Percentiles rank a stretch among this genome's conserved stretches.
Evolutionary conservation across 2,329 filamentous ascomycete species (phyloP).

Genomic region (Microcyclospora tardicrescens): DNA sequence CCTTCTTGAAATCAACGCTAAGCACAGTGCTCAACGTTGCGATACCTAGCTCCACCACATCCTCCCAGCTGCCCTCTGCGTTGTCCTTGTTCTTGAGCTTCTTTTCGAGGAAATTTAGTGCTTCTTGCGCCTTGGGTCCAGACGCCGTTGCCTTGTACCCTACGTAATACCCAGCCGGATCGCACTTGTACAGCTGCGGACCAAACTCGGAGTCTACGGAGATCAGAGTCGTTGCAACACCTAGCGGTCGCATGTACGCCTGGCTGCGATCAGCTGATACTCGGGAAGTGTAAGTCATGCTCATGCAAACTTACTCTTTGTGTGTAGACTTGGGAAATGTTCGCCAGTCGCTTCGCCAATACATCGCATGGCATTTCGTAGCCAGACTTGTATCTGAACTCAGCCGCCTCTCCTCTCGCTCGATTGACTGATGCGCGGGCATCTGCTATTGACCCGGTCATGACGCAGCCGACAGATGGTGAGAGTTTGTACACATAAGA

Average conservation of each 20-base stretch:
- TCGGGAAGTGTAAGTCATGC: conserved; percentile 1
- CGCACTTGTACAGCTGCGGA: conserved; percentile 94
- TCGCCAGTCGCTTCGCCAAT: conserved; percentile 88
- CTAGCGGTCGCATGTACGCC: conserved; percentile 97
- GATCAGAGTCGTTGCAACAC: conserved; percentile 89
- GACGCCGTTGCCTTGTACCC: conserved; percentile 98
- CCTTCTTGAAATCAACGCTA: conserved; percentile 99
- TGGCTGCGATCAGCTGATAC: conserved; percentile 27
- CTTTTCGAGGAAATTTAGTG: conserved; percentile 96
- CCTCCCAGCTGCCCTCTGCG: conserved; percentile 87
- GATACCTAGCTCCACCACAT: conserved; percentile 94
- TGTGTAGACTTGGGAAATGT: conserved; percentile 98
- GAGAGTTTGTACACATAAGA: conserved; percentile 97
- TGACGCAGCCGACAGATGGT: conserved; percentile 90
- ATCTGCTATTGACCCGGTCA: conserved; percentile 97
- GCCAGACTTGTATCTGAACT: conserved; percentile 96
- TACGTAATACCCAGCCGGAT: conserved; percentile 94
- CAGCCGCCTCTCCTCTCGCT: conserved; percentile 87
- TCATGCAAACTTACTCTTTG: conserved; percentile 55
- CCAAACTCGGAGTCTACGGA: conserved; percentile 85
- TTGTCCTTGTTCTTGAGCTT: conserved; percentile 98
- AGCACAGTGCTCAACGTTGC: conserved; percentile 89
- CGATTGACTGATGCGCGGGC: conserved; percentile 85
- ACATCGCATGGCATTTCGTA: conserved; percentile 99
- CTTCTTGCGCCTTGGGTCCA: conserved; percentile 96